A percentile compares a stretch with the other conserved stretches of the same genome.
Evolutionary conservation across 148 eudicot genomes (phyloP).

Genomic region (Fagopyrum homotropicum): DNA sequence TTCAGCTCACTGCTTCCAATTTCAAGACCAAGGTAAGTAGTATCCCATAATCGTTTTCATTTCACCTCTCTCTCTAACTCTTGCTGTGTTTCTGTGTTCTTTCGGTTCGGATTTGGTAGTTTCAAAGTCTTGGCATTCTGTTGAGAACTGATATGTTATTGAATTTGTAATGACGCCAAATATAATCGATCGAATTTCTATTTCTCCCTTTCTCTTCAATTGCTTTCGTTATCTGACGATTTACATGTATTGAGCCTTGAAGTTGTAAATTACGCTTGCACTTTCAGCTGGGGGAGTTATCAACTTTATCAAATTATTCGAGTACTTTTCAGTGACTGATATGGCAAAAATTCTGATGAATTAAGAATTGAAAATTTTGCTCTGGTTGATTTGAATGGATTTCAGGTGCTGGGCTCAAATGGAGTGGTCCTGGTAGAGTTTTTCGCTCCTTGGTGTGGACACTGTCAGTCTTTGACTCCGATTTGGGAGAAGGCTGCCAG

Average conservation of each 20-base stretch:
- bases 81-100: neutral
- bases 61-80: neutral
- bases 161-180: neutral
- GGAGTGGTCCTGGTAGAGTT: slow-evolving; percentile 88
- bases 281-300: neutral
- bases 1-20: slow-evolving; percentile 14
- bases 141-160: neutral
- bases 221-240: slow-evolving; percentile 11
- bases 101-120: neutral
- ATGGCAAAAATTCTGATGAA: neutral
- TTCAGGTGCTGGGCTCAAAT: slow-evolving; percentile 76
- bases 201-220: neutral
- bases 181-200: neutral
- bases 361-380: neutral
- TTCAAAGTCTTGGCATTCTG: neutral
- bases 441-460: slow-evolving; percentile 98
- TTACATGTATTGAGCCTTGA: neutral
- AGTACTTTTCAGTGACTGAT: neutral
- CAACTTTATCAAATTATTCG: neutral
- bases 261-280: neutral
- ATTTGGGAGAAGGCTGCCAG: slow-evolving; percentile 87
- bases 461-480: slow-evolving; percentile 85
- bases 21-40: slow-evolving; percentile 15
- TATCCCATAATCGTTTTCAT: neutral
- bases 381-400: slow-evolving; percentile 8